Conservation (phyloP, 129 eudicot genomes). For the Chrysanthemum seticuspe region DNA sequence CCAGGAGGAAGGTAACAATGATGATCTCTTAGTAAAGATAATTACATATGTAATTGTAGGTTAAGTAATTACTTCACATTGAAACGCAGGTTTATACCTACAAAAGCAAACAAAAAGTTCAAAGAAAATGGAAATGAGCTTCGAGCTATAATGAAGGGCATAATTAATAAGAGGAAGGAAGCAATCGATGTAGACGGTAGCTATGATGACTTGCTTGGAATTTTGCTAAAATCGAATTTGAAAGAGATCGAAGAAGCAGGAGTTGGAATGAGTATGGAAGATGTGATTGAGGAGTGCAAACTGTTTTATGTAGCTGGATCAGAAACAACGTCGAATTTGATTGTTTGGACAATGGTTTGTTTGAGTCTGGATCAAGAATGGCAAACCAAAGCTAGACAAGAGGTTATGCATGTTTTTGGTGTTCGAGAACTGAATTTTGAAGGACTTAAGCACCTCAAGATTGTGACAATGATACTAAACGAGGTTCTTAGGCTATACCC, state of each 20-base stretch:
- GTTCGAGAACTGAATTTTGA: slow-evolving; percentile 29
- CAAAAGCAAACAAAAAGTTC: slow-evolving; percentile 34
- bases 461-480: slow-evolving; percentile 36
- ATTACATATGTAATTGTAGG: background rate
- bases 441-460: slow-evolving; percentile 36
- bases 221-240: slow-evolving; percentile 30
- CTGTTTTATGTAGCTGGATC: slow-evolving; percentile 50
- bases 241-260: slow-evolving; percentile 24
- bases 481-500: slow-evolving; percentile 45
- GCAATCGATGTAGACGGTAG: slow-evolving; percentile 17
- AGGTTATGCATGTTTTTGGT: slow-evolving; percentile 37
- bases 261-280: slow-evolving; percentile 35
- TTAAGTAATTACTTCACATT: background rate
- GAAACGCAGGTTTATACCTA: slow-evolving; percentile 38
- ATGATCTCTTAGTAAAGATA: background rate
- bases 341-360: slow-evolving; percentile 44
- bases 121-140: slow-evolving; percentile 24
- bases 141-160: background rate
- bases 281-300: slow-evolving; percentile 48
- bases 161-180: slow-evolving; percentile 27
- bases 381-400: slow-evolving; percentile 42
- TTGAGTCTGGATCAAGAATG: slow-evolving; percentile 43
- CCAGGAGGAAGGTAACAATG: slow-evolving; percentile 66
- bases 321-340: slow-evolving; percentile 40
- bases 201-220: slow-evolving; percentile 33